Evolutionary conservation across 371 early-diverging fungal genomes (phyloP).

Genomic region (Chytridium lagenaria): DNA sequence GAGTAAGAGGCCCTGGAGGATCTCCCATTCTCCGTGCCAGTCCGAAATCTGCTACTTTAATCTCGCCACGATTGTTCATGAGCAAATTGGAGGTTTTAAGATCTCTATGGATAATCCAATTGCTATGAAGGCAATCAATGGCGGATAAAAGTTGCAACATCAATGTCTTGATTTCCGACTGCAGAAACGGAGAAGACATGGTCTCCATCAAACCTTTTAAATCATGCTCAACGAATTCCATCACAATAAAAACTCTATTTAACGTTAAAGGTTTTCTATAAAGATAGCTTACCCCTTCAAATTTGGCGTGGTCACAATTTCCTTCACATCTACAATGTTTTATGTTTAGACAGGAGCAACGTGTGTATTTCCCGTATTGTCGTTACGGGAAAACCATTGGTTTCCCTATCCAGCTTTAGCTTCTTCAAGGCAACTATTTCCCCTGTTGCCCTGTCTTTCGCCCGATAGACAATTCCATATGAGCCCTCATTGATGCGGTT

Average conservation of each 20-base stretch:
- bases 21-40: slow-evolving; percentile 89
- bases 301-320: slow-evolving; percentile 84
- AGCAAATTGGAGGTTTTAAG: slow-evolving; percentile 96
- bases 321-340: slow-evolving; percentile 95
- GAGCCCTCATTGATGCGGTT: slow-evolving; percentile 99
- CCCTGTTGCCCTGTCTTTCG: slow-evolving; percentile 86
- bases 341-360: slow-evolving; percentile 85
- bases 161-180: slow-evolving; percentile 91
- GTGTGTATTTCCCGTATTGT: slow-evolving; percentile 91
- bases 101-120: slow-evolving; percentile 96
- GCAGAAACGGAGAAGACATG: slow-evolving; percentile 79
- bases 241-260: slow-evolving; percentile 83
- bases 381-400: slow-evolving; percentile 96
- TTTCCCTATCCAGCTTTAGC: slow-evolving; percentile 93
- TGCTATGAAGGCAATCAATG: slow-evolving; percentile 86
- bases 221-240: slow-evolving; percentile 97
- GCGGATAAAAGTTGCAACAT: slow-evolving; percentile 88
- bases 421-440: slow-evolving; percentile 98
- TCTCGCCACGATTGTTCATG: slow-evolving; percentile 81
- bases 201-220: slow-evolving; percentile 87
- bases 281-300: slow-evolving; percentile 65
- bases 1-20: slow-evolving; percentile 91
- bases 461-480: slow-evolving; percentile 98
- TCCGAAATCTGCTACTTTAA: slow-evolving; percentile 97
- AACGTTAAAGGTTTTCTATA: background rate